phyloP scores from a whole-genome alignment of 2,329 filamentous ascomycete species.

The Colletotrichum orbiculare region DNA sequence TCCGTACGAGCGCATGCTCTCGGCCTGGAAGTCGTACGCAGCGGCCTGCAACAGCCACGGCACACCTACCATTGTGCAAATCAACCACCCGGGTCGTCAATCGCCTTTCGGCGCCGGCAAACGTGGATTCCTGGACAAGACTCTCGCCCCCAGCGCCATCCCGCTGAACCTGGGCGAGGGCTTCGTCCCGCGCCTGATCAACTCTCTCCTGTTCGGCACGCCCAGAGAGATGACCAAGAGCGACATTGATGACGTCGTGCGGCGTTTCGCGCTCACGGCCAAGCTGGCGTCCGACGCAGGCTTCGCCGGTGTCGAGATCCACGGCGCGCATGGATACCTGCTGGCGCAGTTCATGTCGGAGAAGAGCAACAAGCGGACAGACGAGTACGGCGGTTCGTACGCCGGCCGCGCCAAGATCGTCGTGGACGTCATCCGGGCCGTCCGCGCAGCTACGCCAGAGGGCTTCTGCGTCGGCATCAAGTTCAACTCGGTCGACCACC shows the following conservation, averaged over 20 bases:
- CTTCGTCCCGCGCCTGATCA: constrained; percentile 46
- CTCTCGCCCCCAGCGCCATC: constrained; percentile 56
- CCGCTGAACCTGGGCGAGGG: constrained; percentile 54
- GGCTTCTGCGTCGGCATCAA: constrained; percentile 64
- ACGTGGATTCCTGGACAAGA: constrained; percentile 49
- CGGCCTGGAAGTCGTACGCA: constrained; percentile 53
- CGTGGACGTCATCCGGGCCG: constrained; percentile 59
- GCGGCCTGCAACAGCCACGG: constrained; percentile 43
- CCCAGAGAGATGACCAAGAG: constrained; percentile 65
- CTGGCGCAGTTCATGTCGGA: constrained; percentile 65
- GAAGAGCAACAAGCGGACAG: constrained; percentile 62
- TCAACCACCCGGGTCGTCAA: constrained; percentile 61
- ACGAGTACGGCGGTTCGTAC: constrained; percentile 65
- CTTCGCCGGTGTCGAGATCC: constrained; percentile 57
- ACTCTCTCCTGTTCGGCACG: constrained; percentile 57
- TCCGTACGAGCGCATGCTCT: constrained; percentile 42
- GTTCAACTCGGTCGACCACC: constrained; percentile 68
- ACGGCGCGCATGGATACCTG: constrained; percentile 67
- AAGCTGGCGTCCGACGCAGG: constrained; percentile 58
- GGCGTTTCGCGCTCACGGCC: constrained; percentile 64
- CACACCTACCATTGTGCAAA: constrained; percentile 55
- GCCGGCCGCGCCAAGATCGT: constrained; percentile 61
- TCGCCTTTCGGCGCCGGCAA: constrained; percentile 52
- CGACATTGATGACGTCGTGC: constrained; percentile 65
- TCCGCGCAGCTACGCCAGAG: constrained; percentile 49